Evolutionary conservation across 1,139 yeast species (phyloP).

Genomic region (Chernovozyma sophiae-reginae): DNA sequence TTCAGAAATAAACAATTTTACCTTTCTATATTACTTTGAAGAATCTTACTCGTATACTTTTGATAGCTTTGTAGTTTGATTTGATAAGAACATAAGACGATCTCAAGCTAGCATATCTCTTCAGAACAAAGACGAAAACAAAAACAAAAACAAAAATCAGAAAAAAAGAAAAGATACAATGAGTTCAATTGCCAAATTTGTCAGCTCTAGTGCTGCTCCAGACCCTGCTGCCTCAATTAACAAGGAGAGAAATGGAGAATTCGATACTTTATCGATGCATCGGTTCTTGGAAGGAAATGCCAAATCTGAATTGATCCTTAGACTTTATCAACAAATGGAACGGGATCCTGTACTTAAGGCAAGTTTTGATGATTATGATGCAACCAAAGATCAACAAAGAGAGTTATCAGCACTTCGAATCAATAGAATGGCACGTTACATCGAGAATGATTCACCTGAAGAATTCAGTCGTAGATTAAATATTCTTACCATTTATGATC

Average conservation of each 20-base stretch:
- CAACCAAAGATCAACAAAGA: slow-evolving; percentile 46
- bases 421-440: slow-evolving; percentile 24
- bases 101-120: too few relatives aligned
- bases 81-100: too few relatives aligned
- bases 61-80: too few relatives aligned
- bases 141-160: too few relatives aligned
- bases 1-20: too few relatives aligned
- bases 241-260: slow-evolving; percentile 25
- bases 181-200: neutral
- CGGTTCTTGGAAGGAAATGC: slow-evolving; percentile 52
- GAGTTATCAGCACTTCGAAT: slow-evolving; percentile 47
- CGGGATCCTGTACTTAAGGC: slow-evolving; percentile 52
- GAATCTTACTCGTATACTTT: too few relatives aligned
- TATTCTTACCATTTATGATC: slow-evolving; percentile 25
- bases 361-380: slow-evolving; percentile 49
- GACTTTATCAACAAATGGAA: slow-evolving; percentile 44
- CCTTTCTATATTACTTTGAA: too few relatives aligned
- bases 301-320: slow-evolving; percentile 41
- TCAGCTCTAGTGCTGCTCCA: slow-evolving; percentile 16
- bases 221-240: slow-evolving; percentile 27
- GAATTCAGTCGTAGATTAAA: slow-evolving; percentile 25
- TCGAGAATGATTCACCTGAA: slow-evolving; percentile 23
- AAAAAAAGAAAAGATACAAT: too few relatives aligned
- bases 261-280: slow-evolving; percentile 32
- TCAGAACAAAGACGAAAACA: too few relatives aligned